Base-by-base conservation (phyloP, 352 stramenopile species). In the Globisporangium cystogenes region DNA sequence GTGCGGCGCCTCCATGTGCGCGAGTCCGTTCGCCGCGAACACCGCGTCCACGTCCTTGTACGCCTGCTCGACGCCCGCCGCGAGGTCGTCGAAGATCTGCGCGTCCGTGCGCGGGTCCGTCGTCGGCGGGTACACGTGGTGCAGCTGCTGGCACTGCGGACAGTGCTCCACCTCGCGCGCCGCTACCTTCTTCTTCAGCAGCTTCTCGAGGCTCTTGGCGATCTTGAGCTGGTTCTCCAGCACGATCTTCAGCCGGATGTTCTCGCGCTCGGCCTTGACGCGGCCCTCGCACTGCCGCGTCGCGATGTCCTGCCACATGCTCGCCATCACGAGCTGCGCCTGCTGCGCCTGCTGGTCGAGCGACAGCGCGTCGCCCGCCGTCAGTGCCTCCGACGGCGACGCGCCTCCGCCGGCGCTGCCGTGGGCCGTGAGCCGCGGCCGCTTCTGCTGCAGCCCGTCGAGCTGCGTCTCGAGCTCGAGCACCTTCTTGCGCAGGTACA, bases 401-500 rank as follows among this genome's bases (percentile, higher is more conserved):
- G 29, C 29, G 7, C 1, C 29, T 35, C 7, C 29, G 7, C 6
- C 29, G 5, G 33, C 33, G 0, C 11, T 12, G 0, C 11, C 33
- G 14, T 12, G 16, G 4, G 33, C 2, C 3, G 33, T 12, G 33
- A 37, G 33, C 16, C 33, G 33, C 33, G 33, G 33, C 14, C 33
- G 33, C 14, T 37, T 37, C 11, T 10, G 2, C 33, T 37, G 33
- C 1, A 37, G 1, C 1, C 33, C 14, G 33, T 2, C 16, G 20
- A 75, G 31, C 53, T 72, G 56, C 50, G 55, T 21, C 44, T 76
- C 64, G 45, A 76, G 36, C 20, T 71, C 64, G 29, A 50, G 52
- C 29, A 69, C 64, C 40, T 66, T 57, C 23, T 71, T 60, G 33
- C 68, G 62, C n/a, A 77, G 54, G 33, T 77, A 77, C 5, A 64